A percentile compares a stretch with the other conserved stretches of the same genome.
phyloP scores from a whole-genome alignment of 2,329 filamentous ascomycete genomes.

The Myotisia sp. region DNA sequence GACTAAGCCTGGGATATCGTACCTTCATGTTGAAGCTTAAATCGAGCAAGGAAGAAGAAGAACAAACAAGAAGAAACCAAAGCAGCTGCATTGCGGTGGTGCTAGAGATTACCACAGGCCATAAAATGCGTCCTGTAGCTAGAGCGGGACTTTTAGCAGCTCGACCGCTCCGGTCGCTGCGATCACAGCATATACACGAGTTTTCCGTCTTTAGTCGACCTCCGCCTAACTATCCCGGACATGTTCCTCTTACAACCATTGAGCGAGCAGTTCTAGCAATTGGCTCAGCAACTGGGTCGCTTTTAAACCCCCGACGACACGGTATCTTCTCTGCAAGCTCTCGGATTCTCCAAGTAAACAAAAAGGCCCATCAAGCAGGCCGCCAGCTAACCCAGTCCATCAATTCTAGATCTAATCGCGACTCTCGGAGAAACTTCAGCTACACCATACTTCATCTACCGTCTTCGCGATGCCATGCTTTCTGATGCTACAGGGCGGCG shows the following conservation, averaged over 20 bases:
- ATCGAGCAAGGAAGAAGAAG: no score
- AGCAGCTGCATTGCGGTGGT: no score
- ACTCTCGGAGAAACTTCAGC: constrained; percentile 88
- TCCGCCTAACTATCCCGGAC: constrained; percentile 74
- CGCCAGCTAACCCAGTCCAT: no score
- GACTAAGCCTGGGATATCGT: no score
- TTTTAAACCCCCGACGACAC: constrained; percentile 64
- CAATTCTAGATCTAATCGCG: constrained; percentile 89
- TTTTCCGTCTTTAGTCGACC: constrained; percentile 82
- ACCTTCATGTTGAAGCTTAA: no score
- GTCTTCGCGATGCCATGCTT: constrained; percentile 86
- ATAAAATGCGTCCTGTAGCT: no score
- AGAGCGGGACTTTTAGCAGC: no score
- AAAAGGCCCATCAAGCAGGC: neutral
- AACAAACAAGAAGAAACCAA: no score
- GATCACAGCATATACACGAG: constrained; percentile 22
- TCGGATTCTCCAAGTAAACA: neutral
- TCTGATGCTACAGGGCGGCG: constrained; percentile 66
- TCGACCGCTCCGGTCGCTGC: constrained; percentile 1
- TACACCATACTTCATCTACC: constrained; percentile 86
- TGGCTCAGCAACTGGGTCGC: constrained; percentile 45
- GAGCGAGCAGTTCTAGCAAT: constrained; percentile 60
- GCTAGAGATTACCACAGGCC: no score
- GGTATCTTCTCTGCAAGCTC: constrained; percentile 33
- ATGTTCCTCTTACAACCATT: constrained; percentile 68